Evolutionary conservation across 495 filamentous ascomycete genomes (phyloP).

Genomic region (Aspergillus cavernicola): DNA sequence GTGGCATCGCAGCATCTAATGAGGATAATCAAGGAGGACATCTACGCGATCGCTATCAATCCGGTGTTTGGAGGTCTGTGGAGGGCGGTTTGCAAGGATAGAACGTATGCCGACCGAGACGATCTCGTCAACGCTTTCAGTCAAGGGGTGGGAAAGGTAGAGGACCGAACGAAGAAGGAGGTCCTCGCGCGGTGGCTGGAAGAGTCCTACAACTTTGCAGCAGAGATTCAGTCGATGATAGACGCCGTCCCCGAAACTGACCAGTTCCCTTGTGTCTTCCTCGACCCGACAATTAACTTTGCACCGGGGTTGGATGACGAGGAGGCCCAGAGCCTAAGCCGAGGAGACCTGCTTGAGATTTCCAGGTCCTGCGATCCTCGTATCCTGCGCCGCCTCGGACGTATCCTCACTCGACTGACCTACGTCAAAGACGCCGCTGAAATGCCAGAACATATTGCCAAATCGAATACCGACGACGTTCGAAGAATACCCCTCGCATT

Average conservation of each 20-base stretch:
- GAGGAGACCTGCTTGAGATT: constrained; percentile 45
- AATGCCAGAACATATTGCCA: constrained; percentile 37
- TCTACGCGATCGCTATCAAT: constrained; percentile 40
- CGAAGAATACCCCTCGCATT: constrained; percentile 37
- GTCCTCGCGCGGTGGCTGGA: constrained; percentile 42
- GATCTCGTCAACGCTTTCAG: constrained; percentile 35
- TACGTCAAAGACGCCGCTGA: constrained; percentile 34
- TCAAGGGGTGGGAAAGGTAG: constrained; percentile 26
- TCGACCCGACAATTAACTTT: constrained; percentile 42
- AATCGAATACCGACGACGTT: constrained; percentile 18
- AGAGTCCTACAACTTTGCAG: constrained; percentile 42
- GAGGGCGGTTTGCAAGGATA: constrained; percentile 44
- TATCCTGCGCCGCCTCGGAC: constrained; percentile 37
- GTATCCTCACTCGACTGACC: constrained; percentile 39
- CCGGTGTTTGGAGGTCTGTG: constrained; percentile 46
- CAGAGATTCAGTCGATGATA: constrained; percentile 40
- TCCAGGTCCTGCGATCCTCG: constrained; percentile 40
- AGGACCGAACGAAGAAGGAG: constrained; percentile 24
- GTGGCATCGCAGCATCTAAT: constrained; percentile 29
- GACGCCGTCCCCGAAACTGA: constrained; percentile 35
- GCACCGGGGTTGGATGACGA: too few relatives aligned
- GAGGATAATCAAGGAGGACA: constrained; percentile 36
- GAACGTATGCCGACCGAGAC: constrained; percentile 33
- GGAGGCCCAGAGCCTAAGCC: constrained; percentile 24
- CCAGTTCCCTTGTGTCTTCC: constrained; percentile 48